phyloP scores from a whole-genome alignment of 805 yeast genomes.

The Ogataea nonfermentans region DNA sequence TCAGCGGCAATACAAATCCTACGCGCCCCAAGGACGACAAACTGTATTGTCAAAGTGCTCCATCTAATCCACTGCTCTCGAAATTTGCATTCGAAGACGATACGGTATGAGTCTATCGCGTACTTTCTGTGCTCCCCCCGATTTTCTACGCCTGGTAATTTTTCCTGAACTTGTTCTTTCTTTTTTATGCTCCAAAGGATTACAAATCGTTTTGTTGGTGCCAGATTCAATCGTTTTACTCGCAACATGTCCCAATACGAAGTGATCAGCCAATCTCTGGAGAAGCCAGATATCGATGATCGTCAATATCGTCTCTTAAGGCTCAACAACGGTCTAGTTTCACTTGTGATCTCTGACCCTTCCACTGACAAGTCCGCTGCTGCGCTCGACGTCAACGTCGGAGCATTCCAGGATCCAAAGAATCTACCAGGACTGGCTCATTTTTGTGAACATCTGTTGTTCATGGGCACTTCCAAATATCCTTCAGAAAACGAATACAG shows the following conservation, averaged over 20 bases:
- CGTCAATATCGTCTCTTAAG: constrained; percentile 68
- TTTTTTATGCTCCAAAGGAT: constrained; percentile 10
- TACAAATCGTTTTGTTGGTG: constrained; percentile 2
- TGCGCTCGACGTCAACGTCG: constrained; percentile 74
- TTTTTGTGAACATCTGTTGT: constrained; percentile 69
- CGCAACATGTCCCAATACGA: constrained; percentile 9
- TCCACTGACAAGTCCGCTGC: constrained; percentile 76
- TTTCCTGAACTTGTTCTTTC: constrained; percentile 4
- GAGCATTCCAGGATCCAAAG: constrained; percentile 68
- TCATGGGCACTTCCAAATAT: constrained; percentile 77
- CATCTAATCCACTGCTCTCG: constrained; percentile 52
- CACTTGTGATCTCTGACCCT: constrained; percentile 64
- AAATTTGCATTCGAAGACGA: constrained; percentile 64
- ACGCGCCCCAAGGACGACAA: constrained; percentile 60
- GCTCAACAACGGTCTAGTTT: constrained; percentile 56
- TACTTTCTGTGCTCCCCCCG: not conserved
- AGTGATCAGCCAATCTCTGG: constrained; percentile 18
- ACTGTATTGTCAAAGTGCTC: constrained; percentile 50
- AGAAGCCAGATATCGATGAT: constrained; percentile 63
- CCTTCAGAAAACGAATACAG: constrained; percentile 75
- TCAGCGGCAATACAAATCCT: constrained; percentile 44
- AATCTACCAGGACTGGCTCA: constrained; percentile 74
- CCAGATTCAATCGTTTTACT: not conserved
- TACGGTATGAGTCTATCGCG: constrained; percentile 23
- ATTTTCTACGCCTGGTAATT: constrained; percentile 7